phyloP scores from a whole-genome alignment of 2,329 filamentous ascomycete species.

The Sarocladium brachiariae region DNA sequence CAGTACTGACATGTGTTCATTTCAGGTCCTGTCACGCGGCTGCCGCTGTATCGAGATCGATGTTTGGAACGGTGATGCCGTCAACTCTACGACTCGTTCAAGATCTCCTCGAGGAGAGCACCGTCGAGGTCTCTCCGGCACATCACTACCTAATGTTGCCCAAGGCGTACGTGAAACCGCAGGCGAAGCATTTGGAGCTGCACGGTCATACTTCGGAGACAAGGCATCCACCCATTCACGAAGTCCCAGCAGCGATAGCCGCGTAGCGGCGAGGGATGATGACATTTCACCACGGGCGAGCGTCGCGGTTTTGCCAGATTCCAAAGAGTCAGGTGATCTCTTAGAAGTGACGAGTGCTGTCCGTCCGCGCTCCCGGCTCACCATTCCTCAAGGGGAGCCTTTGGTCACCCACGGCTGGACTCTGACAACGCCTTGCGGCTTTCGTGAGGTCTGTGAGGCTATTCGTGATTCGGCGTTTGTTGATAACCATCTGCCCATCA shows the following conservation, averaged over 20 bases:
- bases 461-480: conserved; percentile 75
- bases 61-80: conserved; percentile 72
- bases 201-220: conserved; percentile 22
- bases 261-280: conserved; percentile 17
- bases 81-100: conserved; percentile 31
- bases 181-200: conserved; percentile 22
- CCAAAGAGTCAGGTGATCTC: conserved; percentile 27
- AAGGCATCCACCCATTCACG: conserved; percentile 27
- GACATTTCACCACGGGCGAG: conserved; percentile 26
- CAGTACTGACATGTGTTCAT: conserved; percentile 6
- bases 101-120: conserved; percentile 29
- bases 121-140: conserved; percentile 35
- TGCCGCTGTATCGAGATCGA: conserved; percentile 94
- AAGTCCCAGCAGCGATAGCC: conserved; percentile 32
- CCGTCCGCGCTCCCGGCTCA: conserved; percentile 16
- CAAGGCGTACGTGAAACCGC: conserved; percentile 32
- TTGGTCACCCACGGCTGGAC: conserved; percentile 80
- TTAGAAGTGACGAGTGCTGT: conserved; percentile 21
- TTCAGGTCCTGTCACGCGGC: conserved; percentile 62
- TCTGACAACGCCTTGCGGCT: conserved; percentile 76
- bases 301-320: conserved; percentile 19
- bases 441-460: conserved; percentile 77
- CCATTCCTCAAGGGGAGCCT: conserved; percentile 53
- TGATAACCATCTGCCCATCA: conserved; percentile 70
- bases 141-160: conserved; percentile 38